Percentiles rank a stretch among this genome's conserved stretches.
Conservation (phyloP, 2,329 filamentous ascomycete genomes). For the Fusarium duplospermum region DNA sequence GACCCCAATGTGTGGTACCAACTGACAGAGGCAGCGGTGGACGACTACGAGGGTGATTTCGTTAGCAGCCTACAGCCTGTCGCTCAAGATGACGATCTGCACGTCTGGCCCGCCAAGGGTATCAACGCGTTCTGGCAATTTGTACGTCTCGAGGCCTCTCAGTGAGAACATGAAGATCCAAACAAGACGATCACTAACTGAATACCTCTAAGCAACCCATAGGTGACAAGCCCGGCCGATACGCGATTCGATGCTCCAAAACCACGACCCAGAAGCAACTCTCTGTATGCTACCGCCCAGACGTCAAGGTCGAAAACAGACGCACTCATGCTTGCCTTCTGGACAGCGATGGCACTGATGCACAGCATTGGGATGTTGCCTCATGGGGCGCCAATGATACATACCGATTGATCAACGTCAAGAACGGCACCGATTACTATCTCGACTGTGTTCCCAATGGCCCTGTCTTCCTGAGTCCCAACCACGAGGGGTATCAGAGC, state of each 20-base stretch:
- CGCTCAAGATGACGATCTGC: slow-evolving; percentile 27
- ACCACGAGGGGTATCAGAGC: slow-evolving; percentile 39
- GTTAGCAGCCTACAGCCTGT: slow-evolving; percentile 32
- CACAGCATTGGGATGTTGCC: slow-evolving; percentile 50
- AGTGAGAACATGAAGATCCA: not conserved
- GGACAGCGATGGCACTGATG: slow-evolving; percentile 38
- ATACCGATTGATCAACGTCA: slow-evolving; percentile 47
- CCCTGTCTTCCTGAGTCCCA: slow-evolving; percentile 47
- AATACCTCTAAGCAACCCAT: slow-evolving; percentile 42
- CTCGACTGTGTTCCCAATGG: slow-evolving; percentile 49
- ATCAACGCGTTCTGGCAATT: slow-evolving; percentile 27
- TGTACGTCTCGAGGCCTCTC: not conserved
- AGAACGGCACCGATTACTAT: slow-evolving; percentile 48
- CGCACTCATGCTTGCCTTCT: slow-evolving; percentile 47
- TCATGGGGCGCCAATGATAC: slow-evolving; percentile 44
- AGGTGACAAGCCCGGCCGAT: slow-evolving; percentile 43
- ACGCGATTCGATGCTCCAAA: slow-evolving; percentile 45
- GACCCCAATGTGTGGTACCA: slow-evolving; percentile 52
- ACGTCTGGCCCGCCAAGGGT: slow-evolving; percentile 30
- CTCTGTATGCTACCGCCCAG: slow-evolving; percentile 42
- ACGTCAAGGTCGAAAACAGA: slow-evolving; percentile 37
- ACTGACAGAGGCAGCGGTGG: slow-evolving; percentile 51
- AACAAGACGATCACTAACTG: not conserved
- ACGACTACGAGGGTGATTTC: slow-evolving; percentile 42
- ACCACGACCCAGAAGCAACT: slow-evolving; percentile 47